A percentile compares a stretch with the other conserved stretches of the same genome.
phyloP scores from a whole-genome alignment of 495 filamentous ascomycete species.

The Aspergillus mulundensis region DNA sequence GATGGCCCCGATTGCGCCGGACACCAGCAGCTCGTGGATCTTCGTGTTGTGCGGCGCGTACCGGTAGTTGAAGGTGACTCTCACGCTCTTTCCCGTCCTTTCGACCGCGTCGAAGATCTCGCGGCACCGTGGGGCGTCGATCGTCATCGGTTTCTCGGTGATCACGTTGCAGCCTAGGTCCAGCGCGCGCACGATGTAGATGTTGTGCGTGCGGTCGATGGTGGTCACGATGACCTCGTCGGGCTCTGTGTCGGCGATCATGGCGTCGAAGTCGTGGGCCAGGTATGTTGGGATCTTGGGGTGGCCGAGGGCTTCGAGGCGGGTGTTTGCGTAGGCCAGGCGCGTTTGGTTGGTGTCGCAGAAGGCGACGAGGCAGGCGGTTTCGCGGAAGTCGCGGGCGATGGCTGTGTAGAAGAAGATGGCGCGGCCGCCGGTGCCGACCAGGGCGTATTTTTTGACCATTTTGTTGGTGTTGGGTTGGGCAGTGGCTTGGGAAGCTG shows the following conservation, averaged over 20 bases:
- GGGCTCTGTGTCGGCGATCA: conserved; percentile 49
- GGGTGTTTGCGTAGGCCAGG: conserved; percentile 26
- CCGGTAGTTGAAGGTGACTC: conserved; percentile 35
- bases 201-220: conserved; percentile 55
- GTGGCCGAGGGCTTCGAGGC: conserved; percentile 19
- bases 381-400: conserved; percentile 41
- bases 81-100: conserved; percentile 21
- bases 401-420: conserved; percentile 56
- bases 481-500: too few relatives aligned
- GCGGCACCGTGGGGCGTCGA: conserved; percentile 50
- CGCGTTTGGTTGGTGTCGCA: conserved; percentile 33
- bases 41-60: conserved; percentile 36
- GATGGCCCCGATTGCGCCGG: conserved; percentile 49
- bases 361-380: conserved; percentile 46
- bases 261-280: conserved; percentile 48
- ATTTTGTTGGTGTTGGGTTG: neutral
- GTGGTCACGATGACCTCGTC: conserved; percentile 57
- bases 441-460: conserved; percentile 26
- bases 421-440: conserved; percentile 33
- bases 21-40: conserved; percentile 38
- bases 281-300: conserved; percentile 43
- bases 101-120: conserved; percentile 36
- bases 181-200: conserved; percentile 51
- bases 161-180: conserved; percentile 54
- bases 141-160: conserved; percentile 59